Evolutionary conservation across 2,329 filamentous ascomycete species (phyloP).

Genomic region (Beauveria sp.): DNA sequence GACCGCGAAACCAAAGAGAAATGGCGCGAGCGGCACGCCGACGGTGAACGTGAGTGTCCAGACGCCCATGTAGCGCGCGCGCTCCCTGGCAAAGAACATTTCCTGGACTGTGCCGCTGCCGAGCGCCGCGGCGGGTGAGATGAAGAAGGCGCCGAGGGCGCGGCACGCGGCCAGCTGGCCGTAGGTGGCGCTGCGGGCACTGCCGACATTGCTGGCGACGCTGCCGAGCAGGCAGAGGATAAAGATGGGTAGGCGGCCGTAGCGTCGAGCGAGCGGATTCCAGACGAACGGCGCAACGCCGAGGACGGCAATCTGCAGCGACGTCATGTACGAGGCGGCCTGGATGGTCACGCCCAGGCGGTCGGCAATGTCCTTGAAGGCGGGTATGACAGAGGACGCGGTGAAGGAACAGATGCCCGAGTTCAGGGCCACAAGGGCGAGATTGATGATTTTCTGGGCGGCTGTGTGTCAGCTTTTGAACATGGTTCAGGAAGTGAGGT

Average conservation of each 20-base stretch:
- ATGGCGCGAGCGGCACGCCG: neutral
- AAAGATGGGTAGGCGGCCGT: neutral
- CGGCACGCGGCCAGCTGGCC: slow-evolving; percentile 1
- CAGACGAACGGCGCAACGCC: neutral
- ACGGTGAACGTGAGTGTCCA: slow-evolving; percentile 7
- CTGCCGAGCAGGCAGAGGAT: neutral
- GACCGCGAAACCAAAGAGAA: slow-evolving; percentile 1
- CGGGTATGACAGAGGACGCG: slow-evolving; percentile 1
- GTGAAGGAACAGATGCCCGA: slow-evolving; percentile 6
- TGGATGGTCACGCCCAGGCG: neutral
- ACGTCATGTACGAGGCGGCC: slow-evolving; percentile 3
- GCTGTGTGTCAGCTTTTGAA: neutral
- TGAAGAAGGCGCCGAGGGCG: slow-evolving; percentile 1
- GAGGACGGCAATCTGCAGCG: neutral
- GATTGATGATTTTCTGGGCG: slow-evolving; percentile 4
- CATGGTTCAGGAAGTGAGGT: no score
- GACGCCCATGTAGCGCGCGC: slow-evolving; percentile 1
- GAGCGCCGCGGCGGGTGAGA: slow-evolving; percentile 2
- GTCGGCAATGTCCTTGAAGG: neutral
- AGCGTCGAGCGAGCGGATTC: neutral
- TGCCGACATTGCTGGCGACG: neutral
- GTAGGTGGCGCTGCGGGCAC: neutral
- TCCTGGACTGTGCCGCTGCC: slow-evolving; percentile 4
- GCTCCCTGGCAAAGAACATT: slow-evolving; percentile 2
- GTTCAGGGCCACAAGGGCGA: neutral